Evolutionary conservation across 2,329 filamentous ascomycete genomes (phyloP).

Genomic region (Ciborinia camelliae): DNA sequence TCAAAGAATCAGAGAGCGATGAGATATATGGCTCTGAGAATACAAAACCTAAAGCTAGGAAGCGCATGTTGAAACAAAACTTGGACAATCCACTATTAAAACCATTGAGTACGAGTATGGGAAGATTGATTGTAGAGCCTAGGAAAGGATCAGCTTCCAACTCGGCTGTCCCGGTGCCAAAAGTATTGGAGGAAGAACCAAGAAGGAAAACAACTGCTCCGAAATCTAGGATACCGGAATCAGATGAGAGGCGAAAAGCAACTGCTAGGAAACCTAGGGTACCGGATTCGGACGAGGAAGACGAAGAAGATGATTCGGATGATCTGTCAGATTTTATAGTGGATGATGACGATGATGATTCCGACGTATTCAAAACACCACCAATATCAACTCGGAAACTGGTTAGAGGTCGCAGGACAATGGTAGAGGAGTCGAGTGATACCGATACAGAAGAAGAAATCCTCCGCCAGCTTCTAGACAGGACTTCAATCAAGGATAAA

Average conservation of each 20-base stretch:
- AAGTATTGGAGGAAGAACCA: slow-evolving; percentile 3
- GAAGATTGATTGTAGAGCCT: not conserved
- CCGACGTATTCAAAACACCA: slow-evolving; percentile 25
- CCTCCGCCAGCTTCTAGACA: slow-evolving; percentile 8
- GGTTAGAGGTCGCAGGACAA: slow-evolving; percentile 26
- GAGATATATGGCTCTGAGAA: not conserved
- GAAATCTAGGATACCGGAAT: not conserved
- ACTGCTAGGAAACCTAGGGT: not conserved
- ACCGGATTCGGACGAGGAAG: slow-evolving; percentile 1
- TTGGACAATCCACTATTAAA: slow-evolving; percentile 31
- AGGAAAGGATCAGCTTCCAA: slow-evolving; percentile 3
- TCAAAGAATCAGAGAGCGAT: slow-evolving; percentile 11
- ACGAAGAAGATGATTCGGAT: slow-evolving; percentile 23
- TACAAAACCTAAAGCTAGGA: slow-evolving; percentile 26
- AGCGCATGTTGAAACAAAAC: slow-evolving; percentile 28
- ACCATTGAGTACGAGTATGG: slow-evolving; percentile 20
- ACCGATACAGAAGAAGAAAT: slow-evolving; percentile 18
- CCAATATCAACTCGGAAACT: slow-evolving; percentile 32
- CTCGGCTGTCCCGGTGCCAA: not conserved
- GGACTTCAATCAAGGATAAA: slow-evolving; percentile 19
- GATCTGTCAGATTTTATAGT: slow-evolving; percentile 37
- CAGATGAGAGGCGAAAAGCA: not conserved
- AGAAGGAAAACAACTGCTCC: not conserved
- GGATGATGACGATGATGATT: slow-evolving; percentile 30
- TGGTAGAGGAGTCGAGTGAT: slow-evolving; percentile 23